A percentile compares a stretch with the other conserved stretches of the same genome.
Conservation (phyloP, 106 monocot species). For the Posidonia australis region DNA sequence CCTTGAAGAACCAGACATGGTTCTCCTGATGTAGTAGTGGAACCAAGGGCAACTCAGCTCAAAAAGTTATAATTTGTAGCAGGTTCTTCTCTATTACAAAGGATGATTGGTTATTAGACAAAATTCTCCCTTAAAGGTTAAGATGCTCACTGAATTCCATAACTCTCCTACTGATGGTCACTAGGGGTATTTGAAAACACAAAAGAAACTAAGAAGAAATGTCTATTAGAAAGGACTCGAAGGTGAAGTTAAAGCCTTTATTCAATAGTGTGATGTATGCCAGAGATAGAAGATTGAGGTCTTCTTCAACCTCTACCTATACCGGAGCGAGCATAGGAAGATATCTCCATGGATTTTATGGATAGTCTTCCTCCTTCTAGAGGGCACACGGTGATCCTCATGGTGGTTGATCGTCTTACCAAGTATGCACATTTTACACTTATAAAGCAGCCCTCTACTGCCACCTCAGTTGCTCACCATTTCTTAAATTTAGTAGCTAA, state of each 20-base stretch:
- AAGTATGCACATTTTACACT: constrained; percentile 8
- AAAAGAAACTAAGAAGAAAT: no score
- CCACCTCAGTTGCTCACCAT: not conserved
- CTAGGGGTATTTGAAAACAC: no score
- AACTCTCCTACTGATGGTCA: no score
- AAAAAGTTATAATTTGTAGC: no score
- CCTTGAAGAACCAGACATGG: no score
- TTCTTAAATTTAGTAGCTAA: not conserved
- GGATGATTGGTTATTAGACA: no score
- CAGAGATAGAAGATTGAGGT: not conserved
- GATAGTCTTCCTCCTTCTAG: not conserved
- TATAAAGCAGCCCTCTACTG: not conserved
- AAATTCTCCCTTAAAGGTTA: no score
- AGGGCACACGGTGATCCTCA: not conserved
- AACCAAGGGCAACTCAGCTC: no score
- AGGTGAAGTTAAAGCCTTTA: not conserved
- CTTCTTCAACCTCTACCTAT: constrained; percentile 9
- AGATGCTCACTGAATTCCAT: no score
- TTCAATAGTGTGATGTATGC: not conserved
- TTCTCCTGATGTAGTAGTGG: no score
- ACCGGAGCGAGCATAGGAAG: not conserved
- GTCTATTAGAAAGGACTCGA: not conserved
- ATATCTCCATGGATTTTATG: constrained; percentile 9
- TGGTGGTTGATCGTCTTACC: constrained; percentile 6
- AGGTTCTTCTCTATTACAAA: no score